These are phyloP conservation scores for Hysterium pulicare DNA, from an alignment of 2,329 filamentous ascomycete genomes.

Conservation along the genomic window DNA sequence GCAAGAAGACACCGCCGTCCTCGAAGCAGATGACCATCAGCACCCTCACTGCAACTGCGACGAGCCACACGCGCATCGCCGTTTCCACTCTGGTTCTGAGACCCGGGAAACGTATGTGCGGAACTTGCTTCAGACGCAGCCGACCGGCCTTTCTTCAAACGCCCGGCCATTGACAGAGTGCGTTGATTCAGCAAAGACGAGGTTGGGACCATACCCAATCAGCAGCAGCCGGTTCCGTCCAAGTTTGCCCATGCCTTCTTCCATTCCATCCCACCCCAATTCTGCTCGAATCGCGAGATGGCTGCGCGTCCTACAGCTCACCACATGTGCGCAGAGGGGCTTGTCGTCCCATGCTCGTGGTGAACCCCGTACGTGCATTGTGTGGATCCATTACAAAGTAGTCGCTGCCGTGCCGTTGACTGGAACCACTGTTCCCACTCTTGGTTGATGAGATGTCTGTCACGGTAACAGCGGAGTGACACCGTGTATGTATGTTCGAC, in stretches of 20 bases:
- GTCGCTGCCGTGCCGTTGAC: not conserved
- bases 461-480: too few relatives aligned
- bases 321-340: not conserved
- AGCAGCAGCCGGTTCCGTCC: not conserved
- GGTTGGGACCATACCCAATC: not conserved
- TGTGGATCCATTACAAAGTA: not conserved
- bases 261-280: slow-evolving; percentile 3
- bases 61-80: not conserved
- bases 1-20: not conserved
- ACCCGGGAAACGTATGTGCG: too few relatives aligned
- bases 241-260: not conserved
- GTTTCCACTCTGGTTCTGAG: too few relatives aligned
- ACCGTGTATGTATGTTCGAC: not conserved
- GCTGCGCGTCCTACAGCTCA: slow-evolving; percentile 6
- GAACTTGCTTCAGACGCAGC: not conserved
- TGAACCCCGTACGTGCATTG: not conserved
- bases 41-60: not conserved
- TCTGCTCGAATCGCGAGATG: slow-evolving; percentile 1
- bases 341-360: slow-evolving; percentile 11
- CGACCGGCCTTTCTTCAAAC: not conserved
- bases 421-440: not conserved
- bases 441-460: not conserved
- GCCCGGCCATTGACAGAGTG: not conserved
- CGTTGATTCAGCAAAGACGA: not conserved
- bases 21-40: not conserved